phyloP scores from a whole-genome alignment of 2,329 filamentous ascomycete genomes.

The Zymoseptoria pseudotritici region DNA sequence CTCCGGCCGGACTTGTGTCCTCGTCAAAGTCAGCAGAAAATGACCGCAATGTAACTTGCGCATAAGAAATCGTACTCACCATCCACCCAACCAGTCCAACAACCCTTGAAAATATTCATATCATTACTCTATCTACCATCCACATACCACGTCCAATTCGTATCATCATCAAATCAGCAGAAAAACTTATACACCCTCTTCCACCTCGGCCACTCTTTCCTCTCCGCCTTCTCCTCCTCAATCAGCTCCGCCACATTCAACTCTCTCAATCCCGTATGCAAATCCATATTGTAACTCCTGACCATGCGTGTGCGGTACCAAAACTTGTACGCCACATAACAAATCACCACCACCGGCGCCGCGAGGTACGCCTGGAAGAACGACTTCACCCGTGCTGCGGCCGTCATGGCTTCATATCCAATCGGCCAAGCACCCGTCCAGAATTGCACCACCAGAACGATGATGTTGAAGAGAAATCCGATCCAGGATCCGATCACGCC shows the following conservation, averaged over 20 bases:
- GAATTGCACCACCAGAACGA: conserved; percentile 66
- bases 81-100: neutral
- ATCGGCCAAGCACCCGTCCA: conserved; percentile 80
- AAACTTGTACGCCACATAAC: conserved; percentile 28
- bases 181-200: conserved; percentile 44
- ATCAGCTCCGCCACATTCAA: conserved; percentile 73
- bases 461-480: conserved; percentile 50
- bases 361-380: conserved; percentile 30
- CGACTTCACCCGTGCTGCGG: conserved; percentile 11
- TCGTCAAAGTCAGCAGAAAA: too few species aligned
- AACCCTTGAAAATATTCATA: neutral
- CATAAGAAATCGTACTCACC: neutral
- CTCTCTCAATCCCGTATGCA: conserved; percentile 77
- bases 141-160: neutral
- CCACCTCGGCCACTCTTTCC: conserved; percentile 44
- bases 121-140: neutral
- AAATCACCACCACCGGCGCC: conserved; percentile 27
- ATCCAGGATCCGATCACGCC: conserved; percentile 58
- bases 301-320: conserved; percentile 43
- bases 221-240: conserved; percentile 71
- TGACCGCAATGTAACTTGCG: too few species aligned
- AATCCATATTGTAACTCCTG: conserved; percentile 67
- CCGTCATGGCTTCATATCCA: conserved; percentile 16
- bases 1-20: too few species aligned
- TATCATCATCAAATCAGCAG: conserved; percentile 29